Conservation (phyloP, 768 basidiomycete species). For the Tulasnella sp. region DNA sequence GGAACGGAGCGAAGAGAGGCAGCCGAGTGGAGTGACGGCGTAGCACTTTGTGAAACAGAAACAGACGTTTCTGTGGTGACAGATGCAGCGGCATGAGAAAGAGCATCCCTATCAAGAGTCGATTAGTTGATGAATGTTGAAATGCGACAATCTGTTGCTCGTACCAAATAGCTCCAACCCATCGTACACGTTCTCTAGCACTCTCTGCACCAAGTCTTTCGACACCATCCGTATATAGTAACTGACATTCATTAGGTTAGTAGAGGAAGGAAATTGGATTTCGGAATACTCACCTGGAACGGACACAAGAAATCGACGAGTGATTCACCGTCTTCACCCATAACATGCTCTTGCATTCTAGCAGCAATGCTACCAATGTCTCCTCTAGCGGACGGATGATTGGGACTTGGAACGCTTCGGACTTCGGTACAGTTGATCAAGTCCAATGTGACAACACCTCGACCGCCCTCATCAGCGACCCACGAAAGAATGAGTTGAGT, state of each 20-base stretch:
- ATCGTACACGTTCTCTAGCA: conserved; percentile 69
- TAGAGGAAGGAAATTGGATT: no score
- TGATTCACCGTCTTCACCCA: conserved; percentile 26
- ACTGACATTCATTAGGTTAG: no score
- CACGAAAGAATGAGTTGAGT: conserved; percentile 76
- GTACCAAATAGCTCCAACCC: conserved; percentile 85
- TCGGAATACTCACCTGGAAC: no score
- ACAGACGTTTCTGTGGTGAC: not conserved
- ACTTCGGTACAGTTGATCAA: conserved; percentile 77
- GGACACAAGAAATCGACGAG: conserved; percentile 70
- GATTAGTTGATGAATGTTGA: not conserved
- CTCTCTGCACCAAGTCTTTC: conserved; percentile 85
- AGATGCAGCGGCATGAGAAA: conserved; percentile 42
- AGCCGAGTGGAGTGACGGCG: conserved; percentile 33
- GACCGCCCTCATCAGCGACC: conserved; percentile 69
- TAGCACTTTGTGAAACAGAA: conserved; percentile 8
- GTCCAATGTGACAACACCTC: conserved; percentile 78
- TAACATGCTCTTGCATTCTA: conserved; percentile 33
- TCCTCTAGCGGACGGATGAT: conserved; percentile 64
- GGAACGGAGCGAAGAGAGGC: conserved; percentile 36
- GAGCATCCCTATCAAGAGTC: conserved; percentile 48
- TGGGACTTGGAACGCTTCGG: conserved; percentile 67
- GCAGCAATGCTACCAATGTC: conserved; percentile 84
- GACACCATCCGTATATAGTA: conserved; percentile 80
- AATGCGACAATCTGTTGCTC: not conserved